phyloP scores from a whole-genome alignment of 169 alveolate genomes.

The Babesia microti region DNA sequence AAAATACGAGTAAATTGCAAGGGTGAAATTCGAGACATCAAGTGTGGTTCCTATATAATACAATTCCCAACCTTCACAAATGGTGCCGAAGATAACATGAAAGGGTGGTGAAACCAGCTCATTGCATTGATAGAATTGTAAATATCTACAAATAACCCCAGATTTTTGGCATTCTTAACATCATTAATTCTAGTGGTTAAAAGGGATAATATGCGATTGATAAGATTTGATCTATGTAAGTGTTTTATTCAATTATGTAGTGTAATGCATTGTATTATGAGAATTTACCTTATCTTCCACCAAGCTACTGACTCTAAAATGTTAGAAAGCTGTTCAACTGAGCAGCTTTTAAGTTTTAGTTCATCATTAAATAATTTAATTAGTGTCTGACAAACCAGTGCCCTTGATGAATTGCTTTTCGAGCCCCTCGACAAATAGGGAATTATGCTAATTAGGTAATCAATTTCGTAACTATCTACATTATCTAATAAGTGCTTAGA shows the following conservation, averaged over 20 bases:
- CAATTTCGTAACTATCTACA: conserved; percentile 4
- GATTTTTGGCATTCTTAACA: conserved; percentile 18
- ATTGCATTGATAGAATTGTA: conserved; percentile 22
- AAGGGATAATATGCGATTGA: conserved; percentile 10
- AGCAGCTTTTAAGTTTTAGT: conserved; percentile 6
- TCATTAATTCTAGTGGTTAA: conserved; percentile 23
- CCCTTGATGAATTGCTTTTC: neutral
- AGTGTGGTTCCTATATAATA: conserved; percentile 23
- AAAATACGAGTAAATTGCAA: conserved; percentile 25
- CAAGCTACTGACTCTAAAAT: conserved; percentile 12
- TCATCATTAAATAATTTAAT: conserved; percentile 6
- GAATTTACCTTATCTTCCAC: conserved; percentile 16
- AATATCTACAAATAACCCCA: conserved; percentile 44
- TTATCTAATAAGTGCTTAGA: conserved; percentile 11
- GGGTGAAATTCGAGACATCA: conserved; percentile 30
- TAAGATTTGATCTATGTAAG: conserved; percentile 6
- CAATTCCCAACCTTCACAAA: neutral
- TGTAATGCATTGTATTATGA: no score
- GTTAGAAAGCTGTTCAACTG: conserved; percentile 6
- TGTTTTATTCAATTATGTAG: conserved; percentile 2
- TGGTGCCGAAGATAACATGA: conserved; percentile 13
- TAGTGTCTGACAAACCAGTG: conserved; percentile 13
- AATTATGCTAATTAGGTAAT: conserved; percentile 16
- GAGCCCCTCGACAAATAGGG: neutral
- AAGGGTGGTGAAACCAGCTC: conserved; percentile 32